These are phyloP conservation scores for Trichoderma gracile DNA, from an alignment of 2,329 filamentous ascomycete genomes.

Conservation along the genomic window DNA sequence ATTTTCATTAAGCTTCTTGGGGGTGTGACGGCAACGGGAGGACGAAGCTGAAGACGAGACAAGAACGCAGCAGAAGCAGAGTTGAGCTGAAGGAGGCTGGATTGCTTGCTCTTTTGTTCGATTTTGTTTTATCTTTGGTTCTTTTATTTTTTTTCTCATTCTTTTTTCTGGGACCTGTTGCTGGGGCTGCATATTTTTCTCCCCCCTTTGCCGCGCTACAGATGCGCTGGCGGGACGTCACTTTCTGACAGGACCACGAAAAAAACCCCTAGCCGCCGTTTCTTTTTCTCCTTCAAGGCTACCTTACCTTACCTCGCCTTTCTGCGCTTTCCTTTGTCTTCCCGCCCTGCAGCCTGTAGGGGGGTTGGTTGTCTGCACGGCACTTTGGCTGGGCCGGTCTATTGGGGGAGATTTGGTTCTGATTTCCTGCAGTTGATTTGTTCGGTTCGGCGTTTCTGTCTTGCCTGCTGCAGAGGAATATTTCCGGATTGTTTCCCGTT, in stretches of 20 bases:
- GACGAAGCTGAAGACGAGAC: no score
- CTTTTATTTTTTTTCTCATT: neutral
- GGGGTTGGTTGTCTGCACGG: neutral
- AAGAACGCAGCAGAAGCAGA: no score
- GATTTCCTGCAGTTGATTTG: neutral
- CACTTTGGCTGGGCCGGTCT: neutral
- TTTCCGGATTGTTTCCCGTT: conserved; percentile 16
- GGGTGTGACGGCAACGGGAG: no score
- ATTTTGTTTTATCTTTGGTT: neutral
- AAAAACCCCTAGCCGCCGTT: conserved; percentile 7
- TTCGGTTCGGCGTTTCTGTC: neutral
- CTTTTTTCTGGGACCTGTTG: neutral
- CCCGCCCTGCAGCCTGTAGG: conserved; percentile 8
- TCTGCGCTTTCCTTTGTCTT: neutral
- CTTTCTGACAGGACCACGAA: neutral
- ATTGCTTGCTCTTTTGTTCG: neutral
- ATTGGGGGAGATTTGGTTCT: neutral
- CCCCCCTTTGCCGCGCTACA: conserved; percentile 1
- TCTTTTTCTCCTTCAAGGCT: neutral
- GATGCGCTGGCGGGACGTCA: neutral
- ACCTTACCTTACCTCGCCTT: neutral
- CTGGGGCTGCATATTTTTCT: neutral
- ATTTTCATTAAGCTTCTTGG: no score
- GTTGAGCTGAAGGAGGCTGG: no score
- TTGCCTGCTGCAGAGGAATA: conserved; percentile 2